Evolutionary conservation across 805 yeast genomes (phyloP).

Genomic region (Cyberlindnera euphorbiae): DNA sequence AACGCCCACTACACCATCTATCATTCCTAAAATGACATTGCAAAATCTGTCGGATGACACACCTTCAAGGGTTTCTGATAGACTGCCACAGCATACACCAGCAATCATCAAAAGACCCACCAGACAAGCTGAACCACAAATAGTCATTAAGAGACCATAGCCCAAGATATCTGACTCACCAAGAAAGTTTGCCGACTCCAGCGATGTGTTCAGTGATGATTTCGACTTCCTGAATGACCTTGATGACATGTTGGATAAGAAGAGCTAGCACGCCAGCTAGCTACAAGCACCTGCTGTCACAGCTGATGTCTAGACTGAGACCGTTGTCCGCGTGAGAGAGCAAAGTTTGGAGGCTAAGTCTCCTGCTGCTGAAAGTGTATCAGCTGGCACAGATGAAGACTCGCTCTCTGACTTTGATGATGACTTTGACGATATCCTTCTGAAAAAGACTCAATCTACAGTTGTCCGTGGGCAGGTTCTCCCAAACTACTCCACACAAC

Average conservation of each 20-base stretch:
- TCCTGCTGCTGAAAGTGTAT: no score
- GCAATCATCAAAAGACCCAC: neutral
- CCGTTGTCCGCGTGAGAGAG: no score
- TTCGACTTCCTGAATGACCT: constrained; percentile 21
- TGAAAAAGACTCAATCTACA: constrained; percentile 9
- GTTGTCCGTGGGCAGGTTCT: no score
- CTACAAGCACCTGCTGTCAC: no score
- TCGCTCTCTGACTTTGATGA: constrained; percentile 18
- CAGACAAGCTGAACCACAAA: no score
- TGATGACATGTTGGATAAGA: constrained; percentile 7
- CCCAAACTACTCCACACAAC: no score
- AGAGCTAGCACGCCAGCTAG: neutral
- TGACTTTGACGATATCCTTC: constrained; percentile 13
- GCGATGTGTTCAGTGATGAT: constrained; percentile 23
- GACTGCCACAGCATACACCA: neutral
- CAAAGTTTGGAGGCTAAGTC: no score
- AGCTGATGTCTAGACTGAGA: no score
- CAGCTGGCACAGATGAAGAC: constrained; percentile 8
- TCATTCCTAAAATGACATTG: neutral
- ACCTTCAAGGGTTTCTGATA: constrained; percentile 12
- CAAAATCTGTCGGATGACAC: constrained; percentile 8
- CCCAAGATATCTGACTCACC: neutral
- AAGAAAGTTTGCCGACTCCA: constrained; percentile 15
- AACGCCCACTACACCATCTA: constrained; percentile 10
- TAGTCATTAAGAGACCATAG: neutral